phyloP scores from a whole-genome alignment of 805 yeast species.

The Grigorovia jiainica region DNA sequence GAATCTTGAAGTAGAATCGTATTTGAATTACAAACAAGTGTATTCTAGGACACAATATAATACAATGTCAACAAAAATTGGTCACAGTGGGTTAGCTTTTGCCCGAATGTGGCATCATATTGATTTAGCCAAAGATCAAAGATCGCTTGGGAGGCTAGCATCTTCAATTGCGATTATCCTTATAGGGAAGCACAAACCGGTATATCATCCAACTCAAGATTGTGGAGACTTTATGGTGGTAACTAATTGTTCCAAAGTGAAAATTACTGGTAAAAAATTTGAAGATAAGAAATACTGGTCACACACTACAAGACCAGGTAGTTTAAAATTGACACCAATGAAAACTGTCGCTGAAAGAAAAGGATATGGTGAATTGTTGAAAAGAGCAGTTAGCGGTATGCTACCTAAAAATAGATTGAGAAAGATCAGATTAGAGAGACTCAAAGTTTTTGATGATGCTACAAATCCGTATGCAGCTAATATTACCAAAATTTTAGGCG shows the following conservation, averaged over 20 bases:
- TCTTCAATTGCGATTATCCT: constrained; percentile 76
- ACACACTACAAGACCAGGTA: constrained; percentile 86
- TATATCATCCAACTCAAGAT: constrained; percentile 67
- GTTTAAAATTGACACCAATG: constrained; percentile 76
- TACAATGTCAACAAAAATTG: constrained; percentile 29
- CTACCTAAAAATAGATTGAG: constrained; percentile 85
- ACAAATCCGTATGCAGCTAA: constrained; percentile 81
- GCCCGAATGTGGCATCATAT: constrained; percentile 94
- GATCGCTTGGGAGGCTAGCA: constrained; percentile 90
- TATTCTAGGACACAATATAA: neutral
- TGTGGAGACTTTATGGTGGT: constrained; percentile 96
- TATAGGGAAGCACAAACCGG: constrained; percentile 97
- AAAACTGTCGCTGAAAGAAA: constrained; percentile 60
- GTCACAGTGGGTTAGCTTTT: constrained; percentile 58
- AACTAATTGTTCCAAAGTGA: constrained; percentile 76
- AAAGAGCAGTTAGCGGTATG: constrained; percentile 91
- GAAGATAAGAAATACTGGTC: constrained; percentile 76
- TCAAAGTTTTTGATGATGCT: constrained; percentile 80
- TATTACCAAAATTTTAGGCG: constrained; percentile 77
- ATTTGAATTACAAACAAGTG: no score
- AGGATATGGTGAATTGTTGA: constrained; percentile 81
- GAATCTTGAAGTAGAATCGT: no score
- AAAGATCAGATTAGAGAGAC: constrained; percentile 66
- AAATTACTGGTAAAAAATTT: constrained; percentile 79
- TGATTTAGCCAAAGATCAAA: constrained; percentile 71